Conservation (phyloP, 805 yeast genomes). For the Brettanomyces anomalus region DNA sequence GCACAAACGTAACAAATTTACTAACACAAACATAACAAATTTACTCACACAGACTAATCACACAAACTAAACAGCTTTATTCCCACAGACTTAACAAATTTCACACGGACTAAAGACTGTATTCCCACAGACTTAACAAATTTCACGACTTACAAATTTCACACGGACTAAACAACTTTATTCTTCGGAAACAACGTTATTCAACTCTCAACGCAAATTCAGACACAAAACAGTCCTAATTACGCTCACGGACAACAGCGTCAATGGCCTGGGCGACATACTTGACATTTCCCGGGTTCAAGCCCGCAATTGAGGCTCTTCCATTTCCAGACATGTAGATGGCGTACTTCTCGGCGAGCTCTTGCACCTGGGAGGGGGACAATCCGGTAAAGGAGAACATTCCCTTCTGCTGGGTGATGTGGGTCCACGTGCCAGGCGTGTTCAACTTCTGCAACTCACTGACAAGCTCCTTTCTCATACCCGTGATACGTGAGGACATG, state of each 20-base stretch:
- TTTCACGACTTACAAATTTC: too few species aligned
- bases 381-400: conserved; percentile 96
- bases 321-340: conserved; percentile 78
- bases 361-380: conserved; percentile 61
- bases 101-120: too few species aligned
- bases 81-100: too few species aligned
- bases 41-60: too few species aligned
- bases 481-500: conserved; percentile 76
- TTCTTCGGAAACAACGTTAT: too few species aligned
- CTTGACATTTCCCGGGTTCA: conserved; percentile 69
- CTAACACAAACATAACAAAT: too few species aligned
- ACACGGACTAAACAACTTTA: too few species aligned
- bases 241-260: conserved; percentile 46
- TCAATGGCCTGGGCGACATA: conserved; percentile 76
- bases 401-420: conserved; percentile 84
- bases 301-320: conserved; percentile 89
- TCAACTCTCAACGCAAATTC: too few species aligned
- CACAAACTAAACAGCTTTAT: too few species aligned
- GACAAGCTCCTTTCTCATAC: conserved; percentile 68
- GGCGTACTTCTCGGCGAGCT: conserved; percentile 69
- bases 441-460: conserved; percentile 47
- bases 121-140: too few species aligned
- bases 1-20: too few species aligned
- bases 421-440: conserved; percentile 92
- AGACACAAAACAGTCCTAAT: too few species aligned